Evolutionary conservation across 495 filamentous ascomycete genomes (phyloP).

Genomic region (Polyplosphaeria fusca): DNA sequence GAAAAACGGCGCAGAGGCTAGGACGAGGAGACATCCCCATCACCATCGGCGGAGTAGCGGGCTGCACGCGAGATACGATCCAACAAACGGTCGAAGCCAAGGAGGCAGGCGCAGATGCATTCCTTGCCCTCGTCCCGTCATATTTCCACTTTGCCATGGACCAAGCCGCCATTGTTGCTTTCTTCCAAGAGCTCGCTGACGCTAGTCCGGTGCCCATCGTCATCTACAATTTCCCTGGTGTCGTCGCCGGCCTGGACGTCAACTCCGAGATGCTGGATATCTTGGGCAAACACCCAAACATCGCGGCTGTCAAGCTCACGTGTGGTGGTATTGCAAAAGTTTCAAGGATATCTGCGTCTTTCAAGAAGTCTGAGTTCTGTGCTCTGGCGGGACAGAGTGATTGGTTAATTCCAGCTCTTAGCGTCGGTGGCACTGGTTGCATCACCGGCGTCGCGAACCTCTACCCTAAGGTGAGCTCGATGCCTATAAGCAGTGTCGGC

Average conservation of each 20-base stretch:
- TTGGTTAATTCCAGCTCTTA: slow-evolving; percentile 76
- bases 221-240: slow-evolving; percentile 90
- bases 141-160: slow-evolving; percentile 72
- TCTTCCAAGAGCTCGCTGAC: slow-evolving; percentile 74
- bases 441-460: slow-evolving; percentile 83
- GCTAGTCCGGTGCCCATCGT: slow-evolving; percentile 79
- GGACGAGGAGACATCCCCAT: slow-evolving; percentile 67
- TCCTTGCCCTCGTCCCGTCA: slow-evolving; percentile 75
- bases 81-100: slow-evolving; percentile 71
- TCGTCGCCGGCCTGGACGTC: slow-evolving; percentile 74
- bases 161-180: slow-evolving; percentile 63
- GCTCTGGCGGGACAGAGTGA: slow-evolving; percentile 82
- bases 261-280: slow-evolving; percentile 72
- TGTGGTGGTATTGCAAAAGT: slow-evolving; percentile 94
- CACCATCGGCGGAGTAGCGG: slow-evolving; percentile 77
- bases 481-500: neutral
- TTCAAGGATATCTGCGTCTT: slow-evolving; percentile 62
- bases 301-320: slow-evolving; percentile 85
- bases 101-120: slow-evolving; percentile 73
- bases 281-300: slow-evolving; percentile 74
- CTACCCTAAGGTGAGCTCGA: slow-evolving; percentile 54
- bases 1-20: slow-evolving; percentile 64
- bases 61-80: slow-evolving; percentile 82
- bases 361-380: slow-evolving; percentile 53
- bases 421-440: slow-evolving; percentile 76